A percentile compares a stretch with the other conserved stretches of the same genome.
Conservation (phyloP, 2,329 filamentous ascomycete genomes). For the Monosporascus sp. region DNA sequence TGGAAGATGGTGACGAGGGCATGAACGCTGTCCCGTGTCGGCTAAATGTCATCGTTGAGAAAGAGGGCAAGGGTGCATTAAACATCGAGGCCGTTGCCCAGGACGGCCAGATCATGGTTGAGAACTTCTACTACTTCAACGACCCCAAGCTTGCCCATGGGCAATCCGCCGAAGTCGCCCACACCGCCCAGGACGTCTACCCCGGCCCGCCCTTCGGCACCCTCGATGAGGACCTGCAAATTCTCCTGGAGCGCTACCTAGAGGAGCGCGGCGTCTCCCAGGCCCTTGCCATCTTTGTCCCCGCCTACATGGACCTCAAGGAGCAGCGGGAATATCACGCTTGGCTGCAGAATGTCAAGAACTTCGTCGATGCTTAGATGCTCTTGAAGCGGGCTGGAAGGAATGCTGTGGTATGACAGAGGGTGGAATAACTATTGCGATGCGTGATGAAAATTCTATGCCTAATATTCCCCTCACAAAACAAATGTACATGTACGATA, state of each 20-base stretch:
- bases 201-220: constrained; percentile 88
- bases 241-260: constrained; percentile 86
- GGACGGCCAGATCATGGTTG: constrained; percentile 80
- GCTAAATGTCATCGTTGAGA: constrained; percentile 83
- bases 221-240: constrained; percentile 92
- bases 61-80: constrained; percentile 77
- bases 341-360: constrained; percentile 86
- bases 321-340: constrained; percentile 94
- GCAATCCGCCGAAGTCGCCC: constrained; percentile 69
- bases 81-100: constrained; percentile 82
- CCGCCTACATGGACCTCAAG: constrained; percentile 96
- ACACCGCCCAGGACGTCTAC: constrained; percentile 73
- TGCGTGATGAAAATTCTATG: background rate
- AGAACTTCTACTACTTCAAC: constrained; percentile 85
- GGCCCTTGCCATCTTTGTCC: constrained; percentile 81
- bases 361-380: constrained; percentile 68
- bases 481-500: background rate
- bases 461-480: background rate
- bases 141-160: constrained; percentile 73
- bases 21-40: constrained; percentile 69
- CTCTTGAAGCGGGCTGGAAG: constrained; percentile 1
- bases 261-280: constrained; percentile 91
- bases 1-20: constrained; percentile 42
- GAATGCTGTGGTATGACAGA: background rate
- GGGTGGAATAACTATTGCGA: constrained; percentile 8